phyloP scores from a whole-genome alignment of 495 filamentous ascomycete species.

The Talaromyces stipitatus region DNA sequence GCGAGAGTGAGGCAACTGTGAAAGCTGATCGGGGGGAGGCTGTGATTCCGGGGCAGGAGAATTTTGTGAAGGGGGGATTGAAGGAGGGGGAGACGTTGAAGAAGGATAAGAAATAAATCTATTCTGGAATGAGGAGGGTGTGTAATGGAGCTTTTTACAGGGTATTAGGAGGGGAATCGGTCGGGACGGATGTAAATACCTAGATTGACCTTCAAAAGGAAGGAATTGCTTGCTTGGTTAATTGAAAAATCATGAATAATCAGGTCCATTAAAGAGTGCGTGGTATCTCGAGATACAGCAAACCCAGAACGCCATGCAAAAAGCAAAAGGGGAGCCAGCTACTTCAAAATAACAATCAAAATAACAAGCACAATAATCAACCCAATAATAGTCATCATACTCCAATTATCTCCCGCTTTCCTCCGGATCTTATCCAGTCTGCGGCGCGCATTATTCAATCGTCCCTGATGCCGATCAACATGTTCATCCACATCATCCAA shows the following conservation, averaged over 20 bases:
- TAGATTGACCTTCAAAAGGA: too few relatives aligned
- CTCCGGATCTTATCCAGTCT: constrained; percentile 62
- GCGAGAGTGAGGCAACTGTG: constrained; percentile 72
- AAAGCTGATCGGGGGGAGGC: constrained; percentile 69
- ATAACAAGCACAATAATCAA: constrained; percentile 72
- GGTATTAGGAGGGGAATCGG: too few relatives aligned
- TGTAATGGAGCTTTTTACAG: too few relatives aligned
- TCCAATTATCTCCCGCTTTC: constrained; percentile 71
- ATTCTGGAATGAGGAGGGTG: background rate
- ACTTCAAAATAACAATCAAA: constrained; percentile 74
- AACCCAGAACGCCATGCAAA: constrained; percentile 9
- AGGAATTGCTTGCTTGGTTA: too few relatives aligned
- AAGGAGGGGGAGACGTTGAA: background rate
- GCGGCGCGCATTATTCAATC: constrained; percentile 64
- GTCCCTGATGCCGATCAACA: constrained; percentile 71
- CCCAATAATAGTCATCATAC: constrained; percentile 67
- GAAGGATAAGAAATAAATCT: background rate
- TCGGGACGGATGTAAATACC: too few relatives aligned
- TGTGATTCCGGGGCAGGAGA: constrained; percentile 36
- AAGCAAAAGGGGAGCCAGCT: constrained; percentile 10
- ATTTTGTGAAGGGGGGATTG: background rate
- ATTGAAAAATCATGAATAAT: too few relatives aligned
- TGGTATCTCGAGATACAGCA: constrained; percentile 1
- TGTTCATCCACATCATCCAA: constrained; percentile 80
- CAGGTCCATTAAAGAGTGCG: background rate